Percentiles rank a stretch among this genome's conserved stretches.
Conservation (phyloP, 768 basidiomycete genomes). For the Suillus alpinus region DNA sequence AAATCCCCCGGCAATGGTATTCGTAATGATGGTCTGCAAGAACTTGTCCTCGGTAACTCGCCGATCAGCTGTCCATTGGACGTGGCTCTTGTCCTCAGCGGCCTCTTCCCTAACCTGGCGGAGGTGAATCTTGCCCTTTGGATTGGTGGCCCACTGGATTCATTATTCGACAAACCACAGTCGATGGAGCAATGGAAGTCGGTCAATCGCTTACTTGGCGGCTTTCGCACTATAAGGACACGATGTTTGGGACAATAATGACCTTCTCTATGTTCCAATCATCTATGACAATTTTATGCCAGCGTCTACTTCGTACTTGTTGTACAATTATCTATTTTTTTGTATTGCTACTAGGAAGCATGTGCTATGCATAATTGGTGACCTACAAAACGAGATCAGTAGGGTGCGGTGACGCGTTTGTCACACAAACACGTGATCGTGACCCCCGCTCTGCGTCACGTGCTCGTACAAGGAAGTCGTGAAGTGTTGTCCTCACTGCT, state of each 20-base stretch:
- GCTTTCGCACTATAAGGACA: background rate
- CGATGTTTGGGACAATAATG: background rate
- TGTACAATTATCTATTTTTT: background rate
- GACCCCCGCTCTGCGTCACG: background rate
- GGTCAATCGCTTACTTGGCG: background rate
- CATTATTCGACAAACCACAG: background rate
- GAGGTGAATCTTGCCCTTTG: slow-evolving; percentile 21
- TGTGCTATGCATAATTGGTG: background rate
- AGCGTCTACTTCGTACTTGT: background rate
- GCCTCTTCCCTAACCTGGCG: slow-evolving; percentile 18
- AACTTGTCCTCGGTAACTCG: slow-evolving; percentile 24
- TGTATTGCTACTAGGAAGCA: background rate
- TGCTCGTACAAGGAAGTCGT: too few species aligned
- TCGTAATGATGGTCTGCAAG: background rate
- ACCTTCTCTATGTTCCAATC: background rate
- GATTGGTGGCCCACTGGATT: slow-evolving; percentile 18
- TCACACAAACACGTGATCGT: background rate
- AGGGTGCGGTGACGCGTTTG: too few species aligned
- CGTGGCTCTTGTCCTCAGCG: slow-evolving; percentile 13
- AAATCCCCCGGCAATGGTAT: background rate
- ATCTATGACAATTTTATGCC: background rate
- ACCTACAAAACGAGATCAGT: too few species aligned
- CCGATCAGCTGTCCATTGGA: slow-evolving; percentile 6
- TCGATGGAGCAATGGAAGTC: background rate
- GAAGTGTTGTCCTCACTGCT: too few species aligned